These are phyloP conservation scores for Ulmus americana DNA, from an alignment of 331 rosid species.

Conservation along the genomic window DNA sequence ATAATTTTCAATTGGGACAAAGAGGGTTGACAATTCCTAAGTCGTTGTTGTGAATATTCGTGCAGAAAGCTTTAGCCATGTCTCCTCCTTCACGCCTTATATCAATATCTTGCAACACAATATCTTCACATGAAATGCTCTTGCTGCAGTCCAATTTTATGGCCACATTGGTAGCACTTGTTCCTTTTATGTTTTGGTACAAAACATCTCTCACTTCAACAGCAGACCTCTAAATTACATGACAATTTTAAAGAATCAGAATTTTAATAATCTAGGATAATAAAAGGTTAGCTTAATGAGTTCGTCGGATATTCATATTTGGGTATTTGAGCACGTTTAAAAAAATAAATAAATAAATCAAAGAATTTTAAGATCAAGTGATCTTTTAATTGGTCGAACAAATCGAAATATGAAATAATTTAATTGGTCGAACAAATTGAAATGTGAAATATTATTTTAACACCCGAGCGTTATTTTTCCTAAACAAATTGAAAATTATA, in stretches of 20 bases:
- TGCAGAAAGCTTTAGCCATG: conserved; percentile 26
- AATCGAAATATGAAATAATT: too few species aligned
- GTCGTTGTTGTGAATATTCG: neutral
- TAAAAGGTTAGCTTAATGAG: too few species aligned
- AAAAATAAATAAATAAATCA: too few species aligned
- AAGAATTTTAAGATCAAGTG: too few species aligned
- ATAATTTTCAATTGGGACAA: neutral
- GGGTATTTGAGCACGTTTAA: too few species aligned
- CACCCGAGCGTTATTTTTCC: conserved; percentile 12
- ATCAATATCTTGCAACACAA: conserved; percentile 41
- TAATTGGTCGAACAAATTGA: too few species aligned
- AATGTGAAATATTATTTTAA: too few species aligned
- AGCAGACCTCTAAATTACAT: conserved; percentile 31
- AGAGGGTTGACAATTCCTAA: conserved; percentile 6
- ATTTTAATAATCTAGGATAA: too few species aligned
- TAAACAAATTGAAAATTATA: neutral
- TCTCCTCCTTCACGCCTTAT: conserved; percentile 23
- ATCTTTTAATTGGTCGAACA: too few species aligned
- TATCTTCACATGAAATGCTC: conserved; percentile 41
- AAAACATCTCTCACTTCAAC: conserved; percentile 50
- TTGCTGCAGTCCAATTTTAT: conserved; percentile 53
- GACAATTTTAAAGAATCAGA: too few species aligned
- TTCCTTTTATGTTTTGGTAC: conserved; percentile 57
- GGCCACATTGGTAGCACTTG: conserved; percentile 48
- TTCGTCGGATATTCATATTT: too few species aligned